A percentile compares a stretch with the other conserved stretches of the same genome.
These are phyloP conservation scores for Acacia crassicarpa DNA, from an alignment of 306 rosid species.

Conservation along the genomic window DNA sequence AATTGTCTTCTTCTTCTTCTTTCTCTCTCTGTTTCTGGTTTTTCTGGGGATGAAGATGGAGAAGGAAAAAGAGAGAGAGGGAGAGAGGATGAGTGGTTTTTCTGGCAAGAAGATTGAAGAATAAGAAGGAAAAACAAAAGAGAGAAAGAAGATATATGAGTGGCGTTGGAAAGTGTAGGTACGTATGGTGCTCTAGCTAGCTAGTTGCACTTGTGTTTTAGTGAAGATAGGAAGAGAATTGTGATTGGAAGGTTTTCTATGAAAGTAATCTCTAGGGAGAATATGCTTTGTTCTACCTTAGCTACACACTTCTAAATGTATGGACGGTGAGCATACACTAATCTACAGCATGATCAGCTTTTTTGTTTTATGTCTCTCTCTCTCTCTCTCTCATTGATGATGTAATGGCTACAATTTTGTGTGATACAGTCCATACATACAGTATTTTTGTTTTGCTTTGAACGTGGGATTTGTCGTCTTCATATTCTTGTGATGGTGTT, in stretches of 20 bases:
- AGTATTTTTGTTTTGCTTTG: not conserved
- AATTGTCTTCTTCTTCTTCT: not conserved
- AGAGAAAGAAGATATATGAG: not conserved
- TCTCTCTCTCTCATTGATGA: not conserved
- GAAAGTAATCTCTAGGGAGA: not conserved
- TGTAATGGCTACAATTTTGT: not conserved
- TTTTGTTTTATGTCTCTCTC: constrained; percentile 19
- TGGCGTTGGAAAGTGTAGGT: not conserved
- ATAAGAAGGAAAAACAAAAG: not conserved
- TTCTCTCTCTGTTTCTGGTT: not conserved
- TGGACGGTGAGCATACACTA: constrained; percentile 32
- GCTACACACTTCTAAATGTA: constrained; percentile 33
- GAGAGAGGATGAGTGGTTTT: not conserved
- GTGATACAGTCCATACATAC: not conserved
- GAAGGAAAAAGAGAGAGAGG: not conserved
- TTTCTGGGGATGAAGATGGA: not conserved
- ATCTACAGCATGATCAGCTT: constrained; percentile 25
- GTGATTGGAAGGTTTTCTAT: constrained; percentile 31
- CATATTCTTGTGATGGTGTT: not conserved
- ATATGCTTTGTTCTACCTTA: constrained; percentile 20
- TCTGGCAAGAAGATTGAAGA: not conserved
- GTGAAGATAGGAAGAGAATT: constrained; percentile 28
- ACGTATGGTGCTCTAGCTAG: not conserved
- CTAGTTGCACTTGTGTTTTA: not conserved
- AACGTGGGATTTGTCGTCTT: not conserved